phyloP scores from a whole-genome alignment of 768 basidiomycete species.

The Rubroboletus satanas region DNA sequence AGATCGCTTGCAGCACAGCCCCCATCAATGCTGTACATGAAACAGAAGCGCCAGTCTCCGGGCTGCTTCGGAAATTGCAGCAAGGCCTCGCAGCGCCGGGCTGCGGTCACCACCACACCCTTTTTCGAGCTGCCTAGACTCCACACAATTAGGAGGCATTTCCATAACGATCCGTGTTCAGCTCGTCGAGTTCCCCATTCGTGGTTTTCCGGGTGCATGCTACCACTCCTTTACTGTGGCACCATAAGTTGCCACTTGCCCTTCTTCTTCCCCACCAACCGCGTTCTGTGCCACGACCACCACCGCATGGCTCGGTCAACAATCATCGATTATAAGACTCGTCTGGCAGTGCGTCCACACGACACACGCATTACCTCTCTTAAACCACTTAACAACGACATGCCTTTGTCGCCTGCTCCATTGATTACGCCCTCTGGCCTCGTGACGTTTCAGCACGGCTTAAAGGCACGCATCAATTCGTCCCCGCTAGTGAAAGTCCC shows the following conservation, averaged over 20 bases:
- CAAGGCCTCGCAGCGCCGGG: slow-evolving; percentile 1
- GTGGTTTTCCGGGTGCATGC: slow-evolving; percentile 4
- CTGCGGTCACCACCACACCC: slow-evolving; percentile 16
- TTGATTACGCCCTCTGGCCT: slow-evolving; percentile 27
- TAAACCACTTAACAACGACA: slow-evolving; percentile 16
- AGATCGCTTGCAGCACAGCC: slow-evolving; percentile 12
- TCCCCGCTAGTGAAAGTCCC: slow-evolving; percentile 26
- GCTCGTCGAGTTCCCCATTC: slow-evolving; percentile 9
- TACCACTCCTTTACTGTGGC: slow-evolving; percentile 16
- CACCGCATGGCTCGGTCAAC: slow-evolving; percentile 19
- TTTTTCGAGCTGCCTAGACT: slow-evolving; percentile 19
- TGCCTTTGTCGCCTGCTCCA: slow-evolving; percentile 25
- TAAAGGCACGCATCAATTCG: slow-evolving; percentile 27
- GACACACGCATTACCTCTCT: slow-evolving; percentile 18
- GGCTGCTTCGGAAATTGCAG: slow-evolving; percentile 27
- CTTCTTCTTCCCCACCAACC: slow-evolving; percentile 7
- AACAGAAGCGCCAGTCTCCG: slow-evolving; percentile 22
- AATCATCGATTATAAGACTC: slow-evolving; percentile 20
- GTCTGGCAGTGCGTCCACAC: not conserved
- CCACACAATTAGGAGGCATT: slow-evolving; percentile 4
- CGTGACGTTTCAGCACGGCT: slow-evolving; percentile 27
- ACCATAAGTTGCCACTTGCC: slow-evolving; percentile 12
- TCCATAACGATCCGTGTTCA: slow-evolving; percentile 15
- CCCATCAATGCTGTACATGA: slow-evolving; percentile 23
- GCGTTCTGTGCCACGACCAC: slow-evolving; percentile 18